phyloP scores from a whole-genome alignment of 1,284 basidiomycete genomes.

The Abortiporus biennis region DNA sequence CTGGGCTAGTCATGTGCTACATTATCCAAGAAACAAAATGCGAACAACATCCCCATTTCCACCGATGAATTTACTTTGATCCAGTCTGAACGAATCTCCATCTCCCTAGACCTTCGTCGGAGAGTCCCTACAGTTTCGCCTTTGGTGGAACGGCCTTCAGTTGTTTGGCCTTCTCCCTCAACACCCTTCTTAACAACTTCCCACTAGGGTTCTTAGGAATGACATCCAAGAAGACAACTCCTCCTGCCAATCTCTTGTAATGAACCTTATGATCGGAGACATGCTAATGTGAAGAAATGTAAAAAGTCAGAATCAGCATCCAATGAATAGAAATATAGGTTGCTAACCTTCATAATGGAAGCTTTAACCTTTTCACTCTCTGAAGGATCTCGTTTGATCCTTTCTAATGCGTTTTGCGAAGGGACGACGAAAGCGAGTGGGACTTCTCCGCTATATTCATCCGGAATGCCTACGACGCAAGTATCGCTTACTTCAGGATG shows the following conservation, averaged over 20 bases:
- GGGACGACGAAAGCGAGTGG: slow-evolving; percentile 72
- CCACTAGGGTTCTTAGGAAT: slow-evolving; percentile 18
- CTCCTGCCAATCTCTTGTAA: slow-evolving; percentile 16
- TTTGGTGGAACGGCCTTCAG: slow-evolving; percentile 7
- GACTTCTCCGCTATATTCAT: slow-evolving; percentile 77
- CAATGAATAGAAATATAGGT: not conserved
- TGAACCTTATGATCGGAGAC: slow-evolving; percentile 16
- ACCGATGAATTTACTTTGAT: too few relatives aligned
- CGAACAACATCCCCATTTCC: too few relatives aligned
- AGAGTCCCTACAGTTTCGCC: slow-evolving; percentile 15
- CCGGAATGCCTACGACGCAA: slow-evolving; percentile 71
- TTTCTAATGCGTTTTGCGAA: slow-evolving; percentile 33
- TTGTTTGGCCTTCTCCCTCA: slow-evolving; percentile 16
- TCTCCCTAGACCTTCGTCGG: too few relatives aligned
- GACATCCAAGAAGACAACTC: slow-evolving; percentile 15
- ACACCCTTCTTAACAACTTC: slow-evolving; percentile 15
- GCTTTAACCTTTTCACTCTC: slow-evolving; percentile 27
- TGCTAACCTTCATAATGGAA: slow-evolving; percentile 19
- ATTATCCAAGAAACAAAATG: too few relatives aligned
- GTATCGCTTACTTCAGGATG: slow-evolving; percentile 66
- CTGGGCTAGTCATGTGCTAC: too few relatives aligned
- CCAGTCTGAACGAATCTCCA: too few relatives aligned
- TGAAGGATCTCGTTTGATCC: slow-evolving; percentile 27
- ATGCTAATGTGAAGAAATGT: too few relatives aligned
- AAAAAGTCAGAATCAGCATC: not conserved